Conservation (phyloP, 1,284 basidiomycete species). For the Ceratobasidium sp. region DNA sequence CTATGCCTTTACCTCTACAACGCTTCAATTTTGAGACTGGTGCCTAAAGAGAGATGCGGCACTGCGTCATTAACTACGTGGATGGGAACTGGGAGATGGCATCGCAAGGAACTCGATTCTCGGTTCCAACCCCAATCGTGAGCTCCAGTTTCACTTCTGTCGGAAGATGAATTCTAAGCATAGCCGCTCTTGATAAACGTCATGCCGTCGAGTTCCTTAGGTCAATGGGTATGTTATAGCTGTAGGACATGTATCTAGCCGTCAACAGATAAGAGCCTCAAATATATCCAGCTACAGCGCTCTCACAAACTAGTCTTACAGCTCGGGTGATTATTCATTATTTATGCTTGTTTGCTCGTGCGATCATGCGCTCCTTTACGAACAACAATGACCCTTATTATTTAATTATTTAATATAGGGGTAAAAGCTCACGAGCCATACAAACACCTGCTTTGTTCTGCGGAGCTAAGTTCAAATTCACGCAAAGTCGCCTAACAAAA, state of each 20-base stretch:
- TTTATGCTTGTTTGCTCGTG: background rate
- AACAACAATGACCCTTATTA: constrained; percentile 11
- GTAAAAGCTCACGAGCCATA: constrained; percentile 13
- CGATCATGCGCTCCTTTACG: background rate
- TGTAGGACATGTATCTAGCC: background rate
- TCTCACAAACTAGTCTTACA: background rate
- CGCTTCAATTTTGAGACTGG: background rate
- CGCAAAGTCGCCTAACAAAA: background rate
- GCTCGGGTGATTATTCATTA: background rate
- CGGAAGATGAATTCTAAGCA: constrained; percentile 2
- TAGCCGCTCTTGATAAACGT: background rate
- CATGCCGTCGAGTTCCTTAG: background rate
- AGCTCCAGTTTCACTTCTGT: constrained; percentile 8
- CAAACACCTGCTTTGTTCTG: constrained; percentile 16
- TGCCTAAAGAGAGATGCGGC: background rate
- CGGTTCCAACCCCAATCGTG: background rate
- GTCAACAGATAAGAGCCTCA: background rate
- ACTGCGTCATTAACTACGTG: background rate
- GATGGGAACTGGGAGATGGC: background rate
- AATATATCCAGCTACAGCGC: background rate
- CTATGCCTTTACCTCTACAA: background rate
- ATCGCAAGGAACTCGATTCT: constrained; percentile 16
- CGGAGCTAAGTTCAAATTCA: background rate
- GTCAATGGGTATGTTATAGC: background rate
- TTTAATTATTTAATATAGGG: constrained; percentile 7